Base-by-base conservation (phyloP, 345 rosid species). In the Combretum micranthum region DNA sequence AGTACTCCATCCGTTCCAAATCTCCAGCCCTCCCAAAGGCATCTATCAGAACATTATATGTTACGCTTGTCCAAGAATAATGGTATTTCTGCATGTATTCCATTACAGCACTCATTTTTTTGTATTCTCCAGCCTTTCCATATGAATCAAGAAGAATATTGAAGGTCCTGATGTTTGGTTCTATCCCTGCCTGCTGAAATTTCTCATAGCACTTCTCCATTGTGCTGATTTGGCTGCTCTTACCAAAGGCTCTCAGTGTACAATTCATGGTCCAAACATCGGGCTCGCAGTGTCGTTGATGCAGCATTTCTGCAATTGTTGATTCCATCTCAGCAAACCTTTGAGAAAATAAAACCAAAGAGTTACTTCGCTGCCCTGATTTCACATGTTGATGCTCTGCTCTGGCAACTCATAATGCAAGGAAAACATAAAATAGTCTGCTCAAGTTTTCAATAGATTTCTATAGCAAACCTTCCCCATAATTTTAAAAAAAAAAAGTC, bases 201-300 rank as follows among this genome's bases (percentile, higher is more conserved):
- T 86, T 88, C 44, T 88, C 98, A 12, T 88, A 91, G 69, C 98
- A 88, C 50, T 74, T 83, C 85, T 91, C 95, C 95, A 86, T 91
- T 59, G 78, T 88, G 64, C 74, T 82, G 43, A 85, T 82, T 72
- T 87, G 98, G 52, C 96, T 88, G 32, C 78, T 85, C 63, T 79
- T 69, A 14, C 95, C 95, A 73, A 87, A 91, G 63, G 96, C 96
- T 69, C 98, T 79, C 37, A 91, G 64, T 7, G 91, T 88, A 49
- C 90, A 91, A 76, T 87, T 87, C 96, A 88, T 83, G 49, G 96
- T 85, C 96, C 96, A 87, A n/a, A 81, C 84, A 69, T 87, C 96
- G 44, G 98, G 96, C 64, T 80, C 66, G 57, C 95, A 87, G 15
- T 76, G 75, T 6, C 79, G 63, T 69, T 80, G 74, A n/a, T 69